Base-by-base conservation (phyloP, 768 basidiomycete species). In the Boletus barrowsii region DNA sequence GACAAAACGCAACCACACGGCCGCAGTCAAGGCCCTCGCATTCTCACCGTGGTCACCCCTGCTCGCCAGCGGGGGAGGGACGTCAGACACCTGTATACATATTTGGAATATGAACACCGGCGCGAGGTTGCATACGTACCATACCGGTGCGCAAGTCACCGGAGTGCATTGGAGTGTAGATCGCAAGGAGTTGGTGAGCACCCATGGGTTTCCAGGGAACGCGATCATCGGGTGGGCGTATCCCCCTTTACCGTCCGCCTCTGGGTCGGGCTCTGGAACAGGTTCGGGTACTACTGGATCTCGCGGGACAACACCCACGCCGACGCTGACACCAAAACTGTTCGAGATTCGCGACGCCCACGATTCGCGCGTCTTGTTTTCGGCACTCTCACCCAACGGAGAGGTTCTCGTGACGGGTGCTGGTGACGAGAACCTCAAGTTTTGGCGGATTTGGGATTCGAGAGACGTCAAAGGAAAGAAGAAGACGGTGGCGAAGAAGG, bases 41-140 rank as follows among this genome's bases (percentile, higher is more conserved):
- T 99, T 97, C 93, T 96, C 93, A 59, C 93, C 96, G 0, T 98
- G 97, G 97, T 83, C 87, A 1, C 86, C 88, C 3, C 79, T 98
- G 17, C 83, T 98, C 47, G 95, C 96, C 3, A 86, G 90, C 0
- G 97, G 97, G 0, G 96, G 97, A 0, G 97, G 97, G 0, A 95
- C 96, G 3, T 89, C 89, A 60, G 97, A 99, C 68, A 90, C 91
- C 33, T 89, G 87, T 7, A 84, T 93, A 63, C 87, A 95, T 63
- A 75, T 96, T 47, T 94, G 93, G 93, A 93, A 93, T 66, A 87
- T 83, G 54, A 90, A 88, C 5, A 98, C 95, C 0, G 94, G 93
- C 4, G 93, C 95, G 5, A 85, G 95, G 13, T 75, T 97, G 46
- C 91, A 97, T 63, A 87, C 91, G 2, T 77, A 93, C 47, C 82